Conservation (phyloP, 176 grass and related monocot species). For the Carex pumila region DNA sequence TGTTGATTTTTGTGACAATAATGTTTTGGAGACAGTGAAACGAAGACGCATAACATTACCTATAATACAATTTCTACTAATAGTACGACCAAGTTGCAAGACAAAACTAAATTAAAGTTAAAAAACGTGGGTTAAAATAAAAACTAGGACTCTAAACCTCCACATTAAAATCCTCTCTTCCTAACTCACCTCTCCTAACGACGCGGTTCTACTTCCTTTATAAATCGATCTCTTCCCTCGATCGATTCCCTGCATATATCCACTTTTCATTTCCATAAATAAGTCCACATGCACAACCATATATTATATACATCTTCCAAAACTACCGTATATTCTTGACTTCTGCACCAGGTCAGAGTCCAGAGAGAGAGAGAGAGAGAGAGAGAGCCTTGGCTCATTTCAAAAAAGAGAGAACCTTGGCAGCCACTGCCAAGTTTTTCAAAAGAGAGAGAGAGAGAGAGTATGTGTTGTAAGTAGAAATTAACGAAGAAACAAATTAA, state of each 20-base stretch:
- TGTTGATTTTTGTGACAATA: not conserved
- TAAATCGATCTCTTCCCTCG: not conserved
- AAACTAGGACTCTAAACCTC: not conserved
- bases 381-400: too few relatives aligned
- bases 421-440: too few relatives aligned
- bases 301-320: not conserved
- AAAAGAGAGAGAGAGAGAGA: not conserved
- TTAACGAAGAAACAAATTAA: not conserved
- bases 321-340: not conserved
- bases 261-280: not conserved
- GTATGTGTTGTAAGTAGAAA: not conserved
- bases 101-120: not conserved
- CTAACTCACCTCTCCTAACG: not conserved
- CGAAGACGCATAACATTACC: not conserved
- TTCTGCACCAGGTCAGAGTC: not conserved
- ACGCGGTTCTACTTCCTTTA: not conserved
- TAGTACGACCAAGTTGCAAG: not conserved
- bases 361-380: not conserved
- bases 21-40: not conserved
- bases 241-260: not conserved
- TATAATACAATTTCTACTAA: not conserved
- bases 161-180: not conserved
- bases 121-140: not conserved
- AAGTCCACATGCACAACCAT: not conserved
- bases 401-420: too few relatives aligned